Evolutionary conservation across 176 grass and related monocot genomes (phyloP), one percentile per base, ranked within the genome.

Genomic region (Bonia amplexicaulis): DNA sequence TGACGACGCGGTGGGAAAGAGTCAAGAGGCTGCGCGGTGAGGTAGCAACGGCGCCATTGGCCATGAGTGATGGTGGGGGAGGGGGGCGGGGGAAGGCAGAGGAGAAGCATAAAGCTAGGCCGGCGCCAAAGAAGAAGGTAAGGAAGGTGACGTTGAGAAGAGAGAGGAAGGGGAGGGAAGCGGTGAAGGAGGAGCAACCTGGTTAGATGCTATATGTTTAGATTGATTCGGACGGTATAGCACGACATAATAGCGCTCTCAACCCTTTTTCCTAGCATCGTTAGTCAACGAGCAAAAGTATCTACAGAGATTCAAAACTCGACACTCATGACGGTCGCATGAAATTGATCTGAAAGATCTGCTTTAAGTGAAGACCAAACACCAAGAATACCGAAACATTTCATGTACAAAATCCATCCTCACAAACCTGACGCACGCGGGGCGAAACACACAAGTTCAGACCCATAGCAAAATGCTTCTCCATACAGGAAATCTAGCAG

Each of bases 1-100:
- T 1, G 31, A 31, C 2, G 2, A 3, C 3, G 2, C 0, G 31
- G 0, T 0, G 31, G 2, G 31, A 1, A 31, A 31, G 2, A 2
- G 31, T 31, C 0, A 3, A 3, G 31, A 0, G 31, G 31, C 2
- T 31, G 0, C 2, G 1, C 31, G 2, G 2, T 3, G 31, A 31
- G 31, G 31, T 2, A 31, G 31, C 3, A 31, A 31, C 31, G 3
- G 31, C 31, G 0, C 31, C 2, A 31, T 0, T 31, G 31, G 31
- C 2, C 31, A 3, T 2, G 1, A 31, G 31, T 31, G 31, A 31
- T 31, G 31, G 31, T 31, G 31, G 2, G 3, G 2, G 31, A 31
- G 31, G 2, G 31, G 3, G 31, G 2, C 31, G 2, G 2, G 31
- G 31, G 31, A 31, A 31, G 31, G 0, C 31, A 2, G 2, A 31